Evolutionary conservation across 352 stramenopile species (phyloP).

Genomic region (Stramenopiles sp.): DNA sequence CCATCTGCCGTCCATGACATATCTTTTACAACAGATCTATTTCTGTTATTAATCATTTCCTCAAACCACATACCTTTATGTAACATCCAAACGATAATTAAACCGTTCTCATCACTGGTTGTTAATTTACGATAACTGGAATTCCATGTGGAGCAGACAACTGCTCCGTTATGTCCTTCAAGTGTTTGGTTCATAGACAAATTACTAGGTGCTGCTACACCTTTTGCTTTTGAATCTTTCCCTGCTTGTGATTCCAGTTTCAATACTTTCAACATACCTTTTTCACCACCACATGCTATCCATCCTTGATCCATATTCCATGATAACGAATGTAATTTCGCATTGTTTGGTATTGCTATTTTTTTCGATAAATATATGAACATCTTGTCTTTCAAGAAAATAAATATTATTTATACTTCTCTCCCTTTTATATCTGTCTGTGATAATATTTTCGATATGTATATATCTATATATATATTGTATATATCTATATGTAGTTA

Average conservation of each 20-base stretch:
- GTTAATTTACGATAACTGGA: conserved; percentile 78
- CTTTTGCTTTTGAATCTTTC: conserved; percentile 33
- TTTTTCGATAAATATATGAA: conserved; percentile 17
- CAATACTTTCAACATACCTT: conserved; percentile 72
- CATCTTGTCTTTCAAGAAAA: no score
- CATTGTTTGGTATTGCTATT: conserved; percentile 76
- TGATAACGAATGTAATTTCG: conserved; percentile 58
- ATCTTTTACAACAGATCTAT: conserved; percentile 71
- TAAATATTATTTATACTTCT: no score
- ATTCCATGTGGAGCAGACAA: conserved; percentile 78
- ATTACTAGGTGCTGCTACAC: conserved; percentile 59
- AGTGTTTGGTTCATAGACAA: conserved; percentile 83
- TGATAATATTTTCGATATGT: no score
- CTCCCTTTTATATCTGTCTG: no score
- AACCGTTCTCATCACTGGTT: conserved; percentile 72
- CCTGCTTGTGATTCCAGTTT: conserved; percentile 49
- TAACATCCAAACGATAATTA: conserved; percentile 87
- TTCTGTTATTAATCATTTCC: conserved; percentile 89
- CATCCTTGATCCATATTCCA: conserved; percentile 79
- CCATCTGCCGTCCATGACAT: conserved; percentile 84
- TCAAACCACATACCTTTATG: conserved; percentile 77
- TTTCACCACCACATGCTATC: conserved; percentile 76
- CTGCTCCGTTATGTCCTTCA: conserved; percentile 61
- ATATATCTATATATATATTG: no score
- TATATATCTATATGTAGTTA: no score